These are phyloP conservation scores for Dactylellina haptotyla DNA, from an alignment of 2,329 filamentous ascomycete species.

Conservation along the genomic window DNA sequence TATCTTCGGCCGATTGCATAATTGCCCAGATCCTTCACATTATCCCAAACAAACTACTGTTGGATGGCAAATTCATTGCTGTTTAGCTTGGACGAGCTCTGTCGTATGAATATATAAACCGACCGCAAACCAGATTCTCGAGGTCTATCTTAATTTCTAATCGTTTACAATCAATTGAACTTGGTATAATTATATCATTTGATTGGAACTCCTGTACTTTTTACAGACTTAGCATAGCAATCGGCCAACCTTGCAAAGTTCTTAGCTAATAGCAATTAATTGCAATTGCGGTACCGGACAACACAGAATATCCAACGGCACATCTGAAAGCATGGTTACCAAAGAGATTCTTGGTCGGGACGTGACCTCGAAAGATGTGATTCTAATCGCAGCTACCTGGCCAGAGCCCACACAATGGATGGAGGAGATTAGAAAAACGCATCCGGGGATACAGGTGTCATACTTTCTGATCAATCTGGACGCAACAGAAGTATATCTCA, in stretches of 20 bases:
- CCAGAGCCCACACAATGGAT: conserved; percentile 30
- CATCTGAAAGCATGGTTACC: conserved; percentile 30
- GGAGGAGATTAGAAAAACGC: conserved; percentile 11
- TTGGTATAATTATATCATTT: background rate
- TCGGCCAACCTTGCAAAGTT: too few species aligned
- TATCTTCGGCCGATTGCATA: conserved; percentile 17
- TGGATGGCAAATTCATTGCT: background rate
- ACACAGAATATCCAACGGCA: conserved; percentile 43
- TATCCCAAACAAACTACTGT: background rate
- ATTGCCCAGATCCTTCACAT: conserved; percentile 18
- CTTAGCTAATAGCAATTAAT: background rate
- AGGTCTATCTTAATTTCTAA: too few species aligned
- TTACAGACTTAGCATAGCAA: too few species aligned
- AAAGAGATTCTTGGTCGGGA: conserved; percentile 35
- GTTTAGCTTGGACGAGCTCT: background rate
- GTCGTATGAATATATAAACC: background rate
- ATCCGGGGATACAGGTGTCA: conserved; percentile 32
- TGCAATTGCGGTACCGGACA: conserved; percentile 1
- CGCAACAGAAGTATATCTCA: conserved; percentile 18
- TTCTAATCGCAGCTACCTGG: conserved; percentile 38
- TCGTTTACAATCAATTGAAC: background rate
- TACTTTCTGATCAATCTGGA: conserved; percentile 34
- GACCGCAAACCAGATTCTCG: too few species aligned
- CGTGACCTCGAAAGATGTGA: conserved; percentile 35
- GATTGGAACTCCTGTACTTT: background rate